Evolutionary conservation across 441 rosid species (phyloP), one percentile per base, ranked within the genome.

Genomic region (Pelargonium citronellum): DNA sequence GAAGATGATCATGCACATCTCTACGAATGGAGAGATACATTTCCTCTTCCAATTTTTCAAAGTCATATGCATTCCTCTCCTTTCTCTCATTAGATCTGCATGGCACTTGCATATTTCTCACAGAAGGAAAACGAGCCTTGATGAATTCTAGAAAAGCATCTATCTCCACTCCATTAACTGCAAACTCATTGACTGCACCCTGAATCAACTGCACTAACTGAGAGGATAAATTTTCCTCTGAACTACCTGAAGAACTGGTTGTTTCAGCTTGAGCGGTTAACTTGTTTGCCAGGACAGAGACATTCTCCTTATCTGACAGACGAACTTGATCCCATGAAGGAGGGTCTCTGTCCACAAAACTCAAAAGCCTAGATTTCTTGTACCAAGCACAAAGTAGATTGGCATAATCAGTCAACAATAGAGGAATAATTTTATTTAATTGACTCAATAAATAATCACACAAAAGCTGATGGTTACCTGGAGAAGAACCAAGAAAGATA

Each of bases 281-380:
- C 69, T 78, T 79, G 44, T 79, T 82, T 69, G 75, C 55, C 67
- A 73, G 57, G 37, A 37, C 58, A 60, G 74, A 71, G 64, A 64
- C 72, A 60, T 77, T 67, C 63, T 73, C 83, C 81, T 78, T 82
- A 39, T 81, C 84, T 8, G 81, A 73, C 57, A 47, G 80, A 67
- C 64, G 78, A 77, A 57, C 75, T 81, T 75, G 86, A 74, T 89
- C 88, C 97, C 96, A 92, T 65, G 89, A 85, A 39, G 81, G 87
- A 69, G 89, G 82, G 10, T 86, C 92, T 83, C 83, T 86, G 73
- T 91, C 91, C 69, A 85, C 84, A 77, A 92, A 83, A 80, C 92
- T 91, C 83, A 83, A 70, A 79, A 92, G 88, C 89, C 88, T 91
- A 66, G 99, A 95, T 89, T 88, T 95, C 98, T 95, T 78, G 79